Evolutionary conservation across 176 grass and related monocot genomes (phyloP), one percentile per base, ranked within the genome.

Genomic region (Eleusine indica): DNA sequence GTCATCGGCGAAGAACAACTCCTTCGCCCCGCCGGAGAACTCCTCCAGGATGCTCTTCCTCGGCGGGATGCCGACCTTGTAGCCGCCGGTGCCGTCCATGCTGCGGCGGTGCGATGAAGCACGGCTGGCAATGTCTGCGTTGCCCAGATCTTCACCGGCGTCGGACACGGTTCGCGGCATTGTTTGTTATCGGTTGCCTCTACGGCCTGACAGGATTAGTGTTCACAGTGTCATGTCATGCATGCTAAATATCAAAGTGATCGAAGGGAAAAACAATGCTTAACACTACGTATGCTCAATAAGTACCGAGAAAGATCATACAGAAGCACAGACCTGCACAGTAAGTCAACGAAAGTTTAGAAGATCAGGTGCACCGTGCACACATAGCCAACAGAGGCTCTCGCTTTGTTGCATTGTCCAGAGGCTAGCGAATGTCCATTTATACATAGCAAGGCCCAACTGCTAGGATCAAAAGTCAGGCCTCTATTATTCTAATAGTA

Each of bases 1-100:
- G 8, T 61, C 57, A 8, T 99, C 91, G 0, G 91, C 57, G 51
- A 98, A 95, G 82, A 99, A 94, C 12, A 86, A 69, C 76, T 99
- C 96, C 79, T 90, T 99, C 40, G 91, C 40, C 13, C 12, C 69
- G 10, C 83, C 70, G 0, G 80, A 35, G 35, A 99, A 89, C 75
- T 92, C 91, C 2, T 73, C 39, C 0, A 82, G 3, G 16, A 93
- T 29, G 49, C 57, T 79, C 74, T 66, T 92, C 41, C 77, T 78
- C 1, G 80, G 89, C 0, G 96, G 96, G 75, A 87, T 40, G 9
- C 77, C 89, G 35, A 96, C 89, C 60, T 81, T 93, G 83, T 99
- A 83, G 28, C 87, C 68, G 22, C 65, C 62, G 46, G 39, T 28
- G 51, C 75, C 72, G 21, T 84, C 80, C 21, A 56, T 15, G 4